Evolutionary conservation across 345 rosid species (phyloP).

Genomic region (Viola odorata): DNA sequence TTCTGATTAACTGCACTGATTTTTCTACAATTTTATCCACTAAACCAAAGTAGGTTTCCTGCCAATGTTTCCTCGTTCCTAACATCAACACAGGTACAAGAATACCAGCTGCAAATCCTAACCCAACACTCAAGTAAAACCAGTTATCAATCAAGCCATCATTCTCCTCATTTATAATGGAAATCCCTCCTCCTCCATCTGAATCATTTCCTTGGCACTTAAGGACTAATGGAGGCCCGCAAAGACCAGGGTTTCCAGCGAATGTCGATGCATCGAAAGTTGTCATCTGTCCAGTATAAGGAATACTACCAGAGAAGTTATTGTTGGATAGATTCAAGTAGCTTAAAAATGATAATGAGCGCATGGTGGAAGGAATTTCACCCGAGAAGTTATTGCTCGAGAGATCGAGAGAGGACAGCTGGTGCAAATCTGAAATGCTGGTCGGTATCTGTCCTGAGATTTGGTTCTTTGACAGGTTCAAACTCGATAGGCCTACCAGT

Average conservation of each 20-base stretch:
- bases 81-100: conserved; percentile 21
- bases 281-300: conserved; percentile 26
- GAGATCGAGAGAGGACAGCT: conserved; percentile 44
- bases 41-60: conserved; percentile 23
- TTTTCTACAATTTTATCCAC: conserved; percentile 22
- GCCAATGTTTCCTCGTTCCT: conserved; percentile 21
- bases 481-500: conserved; percentile 24
- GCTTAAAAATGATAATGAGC: conserved; percentile 28
- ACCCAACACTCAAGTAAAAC: conserved; percentile 42
- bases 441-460: conserved; percentile 26
- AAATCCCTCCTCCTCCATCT: conserved; percentile 9
- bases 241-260: conserved; percentile 32
- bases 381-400: conserved; percentile 39
- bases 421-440: conserved; percentile 30
- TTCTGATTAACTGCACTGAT: background rate
- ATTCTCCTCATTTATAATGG: background rate
- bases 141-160: conserved; percentile 27
- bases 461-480: conserved; percentile 39
- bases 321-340: conserved; percentile 36
- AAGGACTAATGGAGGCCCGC: conserved; percentile 34
- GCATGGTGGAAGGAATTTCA: conserved; percentile 36
- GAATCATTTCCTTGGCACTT: conserved; percentile 19
- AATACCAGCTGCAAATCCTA: conserved; percentile 45
- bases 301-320: conserved; percentile 34
- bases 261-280: conserved; percentile 32